These are phyloP conservation scores for Xylariaceae sp. DNA, from an alignment of 2,329 filamentous ascomycete genomes.

Conservation along the genomic window DNA sequence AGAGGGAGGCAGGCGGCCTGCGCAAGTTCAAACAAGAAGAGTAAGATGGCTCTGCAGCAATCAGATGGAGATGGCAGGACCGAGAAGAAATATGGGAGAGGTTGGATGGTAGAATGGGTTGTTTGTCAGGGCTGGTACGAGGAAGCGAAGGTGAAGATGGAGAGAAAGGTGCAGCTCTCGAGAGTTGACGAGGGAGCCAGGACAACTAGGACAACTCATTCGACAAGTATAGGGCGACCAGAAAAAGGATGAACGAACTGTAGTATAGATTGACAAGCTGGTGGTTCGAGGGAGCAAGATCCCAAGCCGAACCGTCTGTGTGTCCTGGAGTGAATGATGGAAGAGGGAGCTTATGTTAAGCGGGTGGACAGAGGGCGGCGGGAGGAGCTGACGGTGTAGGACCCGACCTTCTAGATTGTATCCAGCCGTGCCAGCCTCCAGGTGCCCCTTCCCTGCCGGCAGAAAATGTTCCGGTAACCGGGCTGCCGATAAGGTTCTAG, in stretches of 20 bases:
- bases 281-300: constrained; percentile 13
- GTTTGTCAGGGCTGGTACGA: constrained; percentile 17
- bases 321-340: no score
- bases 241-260: constrained; percentile 28
- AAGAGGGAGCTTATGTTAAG: no score
- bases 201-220: constrained; percentile 9
- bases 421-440: no score
- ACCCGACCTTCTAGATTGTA: no score
- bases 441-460: no score
- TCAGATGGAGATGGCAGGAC: constrained; percentile 20
- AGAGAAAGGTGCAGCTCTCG: constrained; percentile 6
- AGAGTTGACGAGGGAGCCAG: constrained; percentile 6
- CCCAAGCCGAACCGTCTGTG: constrained; percentile 13
- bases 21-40: constrained; percentile 24
- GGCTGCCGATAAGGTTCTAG: no score
- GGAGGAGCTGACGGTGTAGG: no score
- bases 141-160: constrained; percentile 10
- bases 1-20: constrained; percentile 15
- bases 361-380: no score
- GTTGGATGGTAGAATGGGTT: no score
- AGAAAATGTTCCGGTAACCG: no score
- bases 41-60: constrained; percentile 23
- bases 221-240: constrained; percentile 10
- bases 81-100: constrained; percentile 16
- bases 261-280: constrained; percentile 14